phyloP scores from a whole-genome alignment of 306 rosid species.

The Dryas alaskensis region DNA sequence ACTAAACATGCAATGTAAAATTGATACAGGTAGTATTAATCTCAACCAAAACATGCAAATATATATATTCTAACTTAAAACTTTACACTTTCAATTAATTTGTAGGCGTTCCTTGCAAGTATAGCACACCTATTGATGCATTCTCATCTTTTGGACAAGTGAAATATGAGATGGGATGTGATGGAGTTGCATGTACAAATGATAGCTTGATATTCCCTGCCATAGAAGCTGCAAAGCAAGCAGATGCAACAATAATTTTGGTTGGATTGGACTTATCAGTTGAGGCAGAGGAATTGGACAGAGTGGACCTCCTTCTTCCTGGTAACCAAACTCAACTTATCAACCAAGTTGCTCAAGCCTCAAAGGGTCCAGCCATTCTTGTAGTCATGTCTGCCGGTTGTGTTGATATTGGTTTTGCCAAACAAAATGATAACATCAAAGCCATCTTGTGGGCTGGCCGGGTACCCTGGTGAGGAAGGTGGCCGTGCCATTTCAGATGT shows the following conservation, averaged over 20 bases:
- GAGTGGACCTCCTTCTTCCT: conserved; percentile 17
- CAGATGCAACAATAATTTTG: conserved; percentile 25
- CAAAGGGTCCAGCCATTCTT: conserved; percentile 27
- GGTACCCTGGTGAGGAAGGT: conserved; percentile 36
- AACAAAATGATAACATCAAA: conserved; percentile 5
- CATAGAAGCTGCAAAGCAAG: neutral
- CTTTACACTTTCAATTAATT: too few relatives aligned
- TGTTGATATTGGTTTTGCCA: conserved; percentile 20
- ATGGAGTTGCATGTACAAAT: conserved; percentile 10
- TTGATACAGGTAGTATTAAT: too few relatives aligned
- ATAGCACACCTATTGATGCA: conserved; percentile 19
- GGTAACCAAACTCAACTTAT: conserved; percentile 23
- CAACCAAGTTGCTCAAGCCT: conserved; percentile 15
- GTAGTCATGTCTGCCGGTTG: conserved; percentile 20
- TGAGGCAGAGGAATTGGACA: conserved; percentile 21
- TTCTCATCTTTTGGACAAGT: conserved; percentile 11
- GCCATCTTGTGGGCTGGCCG: conserved; percentile 25
- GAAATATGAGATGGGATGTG: conserved; percentile 22
- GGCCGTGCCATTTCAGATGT: conserved; percentile 33
- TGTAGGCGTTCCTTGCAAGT: conserved; percentile 21
- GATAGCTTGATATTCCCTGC: conserved; percentile 9
- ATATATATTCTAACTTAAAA: too few relatives aligned
- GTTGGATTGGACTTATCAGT: conserved; percentile 8
- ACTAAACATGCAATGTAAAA: too few relatives aligned
- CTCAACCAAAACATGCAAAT: too few relatives aligned